Evolutionary conservation across 1,284 basidiomycete genomes (phyloP).

Genomic region (Ustilago xerochloae): DNA sequence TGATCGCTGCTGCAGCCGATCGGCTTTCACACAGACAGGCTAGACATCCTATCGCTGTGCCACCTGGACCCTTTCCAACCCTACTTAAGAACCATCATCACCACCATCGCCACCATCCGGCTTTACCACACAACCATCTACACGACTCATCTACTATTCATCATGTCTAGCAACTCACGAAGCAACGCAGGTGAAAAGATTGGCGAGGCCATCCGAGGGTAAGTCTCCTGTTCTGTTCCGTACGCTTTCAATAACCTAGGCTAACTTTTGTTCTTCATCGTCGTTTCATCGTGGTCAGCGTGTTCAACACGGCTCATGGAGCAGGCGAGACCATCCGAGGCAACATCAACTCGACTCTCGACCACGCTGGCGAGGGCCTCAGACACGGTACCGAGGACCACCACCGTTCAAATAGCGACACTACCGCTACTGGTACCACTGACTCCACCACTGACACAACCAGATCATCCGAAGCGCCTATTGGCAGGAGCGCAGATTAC

Average conservation of each 20-base stretch:
- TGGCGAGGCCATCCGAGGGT: slow-evolving; percentile 58
- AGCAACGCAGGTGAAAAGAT: slow-evolving; percentile 38
- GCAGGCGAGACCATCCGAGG: slow-evolving; percentile 57
- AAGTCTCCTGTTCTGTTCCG: slow-evolving; percentile 10
- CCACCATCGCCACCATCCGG: neutral
- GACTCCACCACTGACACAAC: too few relatives aligned
- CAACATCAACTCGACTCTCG: slow-evolving; percentile 51
- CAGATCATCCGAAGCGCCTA: neutral
- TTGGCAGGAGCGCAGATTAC: slow-evolving; percentile 28
- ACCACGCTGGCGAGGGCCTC: slow-evolving; percentile 52
- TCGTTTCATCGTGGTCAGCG: slow-evolving; percentile 16
- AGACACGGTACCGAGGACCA: slow-evolving; percentile 1
- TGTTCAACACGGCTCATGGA: slow-evolving; percentile 45
- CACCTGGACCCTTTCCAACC: neutral
- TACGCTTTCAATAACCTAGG: neutral
- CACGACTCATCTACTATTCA: neutral
- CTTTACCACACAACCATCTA: neutral
- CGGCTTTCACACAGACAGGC: neutral
- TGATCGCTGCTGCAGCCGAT: neutral
- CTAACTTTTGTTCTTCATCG: neutral
- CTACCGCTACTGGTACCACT: too few relatives aligned
- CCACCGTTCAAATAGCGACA: too few relatives aligned
- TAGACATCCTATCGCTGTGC: neutral
- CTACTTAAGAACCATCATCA: neutral
- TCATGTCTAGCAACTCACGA: neutral